Evolutionary conservation across 495 filamentous ascomycete genomes (phyloP).

Genomic region (Aspergillus conjunctus): DNA sequence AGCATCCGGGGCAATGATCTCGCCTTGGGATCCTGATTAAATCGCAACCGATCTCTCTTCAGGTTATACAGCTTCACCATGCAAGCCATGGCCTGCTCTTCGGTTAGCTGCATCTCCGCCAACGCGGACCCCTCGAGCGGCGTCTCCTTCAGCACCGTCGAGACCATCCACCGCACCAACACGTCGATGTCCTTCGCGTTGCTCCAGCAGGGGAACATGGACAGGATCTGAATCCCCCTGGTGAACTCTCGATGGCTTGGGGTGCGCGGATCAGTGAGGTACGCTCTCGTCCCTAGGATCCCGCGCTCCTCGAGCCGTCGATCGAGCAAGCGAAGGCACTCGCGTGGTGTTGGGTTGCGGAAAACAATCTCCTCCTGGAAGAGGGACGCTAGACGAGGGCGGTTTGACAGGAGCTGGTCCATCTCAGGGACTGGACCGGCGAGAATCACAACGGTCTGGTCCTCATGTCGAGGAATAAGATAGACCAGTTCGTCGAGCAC

Average conservation of each 20-base stretch:
- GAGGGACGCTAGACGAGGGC: constrained; percentile 59
- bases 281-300: constrained; percentile 11
- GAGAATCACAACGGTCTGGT: constrained; percentile 64
- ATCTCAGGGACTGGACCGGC: constrained; percentile 68
- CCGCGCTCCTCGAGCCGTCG: constrained; percentile 25
- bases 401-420: constrained; percentile 61
- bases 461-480: constrained; percentile 49
- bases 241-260: constrained; percentile 26
- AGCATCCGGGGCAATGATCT: constrained; percentile 22
- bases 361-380: constrained; percentile 62
- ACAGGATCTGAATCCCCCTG: constrained; percentile 24
- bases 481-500: constrained; percentile 66
- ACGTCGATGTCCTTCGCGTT: constrained; percentile 25
- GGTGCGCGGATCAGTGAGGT: constrained; percentile 20
- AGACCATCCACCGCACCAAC: constrained; percentile 26
- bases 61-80: constrained; percentile 27
- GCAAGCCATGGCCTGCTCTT: constrained; percentile 27
- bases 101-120: constrained; percentile 13
- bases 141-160: constrained; percentile 15
- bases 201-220: constrained; percentile 29
- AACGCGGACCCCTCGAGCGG: constrained; percentile 15
- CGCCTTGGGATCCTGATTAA: constrained; percentile 27
- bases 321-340: constrained; percentile 50
- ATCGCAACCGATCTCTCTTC: constrained; percentile 26
- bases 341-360: constrained; percentile 38